Percentiles rank a stretch among this genome's conserved stretches.
These are phyloP conservation scores for Laburnicola sp. DNA, from an alignment of 2,329 filamentous ascomycete genomes.

Conservation along the genomic window DNA sequence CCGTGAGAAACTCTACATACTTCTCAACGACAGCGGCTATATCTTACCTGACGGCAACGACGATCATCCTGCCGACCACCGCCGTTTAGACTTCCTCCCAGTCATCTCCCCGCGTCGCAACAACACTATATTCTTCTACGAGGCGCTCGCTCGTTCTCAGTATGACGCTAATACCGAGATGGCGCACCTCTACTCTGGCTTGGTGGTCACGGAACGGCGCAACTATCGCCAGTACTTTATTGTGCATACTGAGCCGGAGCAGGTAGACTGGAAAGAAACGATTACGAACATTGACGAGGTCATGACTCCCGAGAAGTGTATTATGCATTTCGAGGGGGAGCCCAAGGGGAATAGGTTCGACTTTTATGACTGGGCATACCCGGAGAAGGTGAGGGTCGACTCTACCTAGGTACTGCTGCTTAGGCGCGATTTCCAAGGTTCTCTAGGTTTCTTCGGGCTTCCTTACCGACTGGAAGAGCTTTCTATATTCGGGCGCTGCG, in stretches of 20 bases:
- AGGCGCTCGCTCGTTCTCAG: constrained; percentile 19
- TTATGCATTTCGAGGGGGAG: constrained; percentile 27
- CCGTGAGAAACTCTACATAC: constrained; percentile 27
- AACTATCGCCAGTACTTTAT: constrained; percentile 38
- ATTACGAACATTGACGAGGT: constrained; percentile 32
- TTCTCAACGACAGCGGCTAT: constrained; percentile 25
- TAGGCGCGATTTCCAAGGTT: too few species aligned
- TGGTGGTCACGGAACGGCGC: constrained; percentile 24
- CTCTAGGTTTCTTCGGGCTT: too few species aligned
- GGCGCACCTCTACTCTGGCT: constrained; percentile 31
- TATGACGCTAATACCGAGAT: constrained; percentile 31
- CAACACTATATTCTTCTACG: constrained; percentile 32
- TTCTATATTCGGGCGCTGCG: too few species aligned
- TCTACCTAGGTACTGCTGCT: too few species aligned
- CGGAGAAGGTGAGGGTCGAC: too few species aligned
- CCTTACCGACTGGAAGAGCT: too few species aligned
- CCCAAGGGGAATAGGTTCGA: constrained; percentile 29
- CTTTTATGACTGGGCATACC: constrained; percentile 32
- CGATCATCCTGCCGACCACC: constrained; percentile 12
- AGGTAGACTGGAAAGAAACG: constrained; percentile 26
- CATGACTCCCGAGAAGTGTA: constrained; percentile 32
- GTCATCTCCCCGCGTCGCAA: constrained; percentile 33
- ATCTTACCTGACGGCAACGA: constrained; percentile 30
- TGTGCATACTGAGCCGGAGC: constrained; percentile 33
- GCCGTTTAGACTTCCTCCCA: constrained; percentile 29